Conservation (phyloP, 345 rosid genomes). For the Draba incana region DNA sequence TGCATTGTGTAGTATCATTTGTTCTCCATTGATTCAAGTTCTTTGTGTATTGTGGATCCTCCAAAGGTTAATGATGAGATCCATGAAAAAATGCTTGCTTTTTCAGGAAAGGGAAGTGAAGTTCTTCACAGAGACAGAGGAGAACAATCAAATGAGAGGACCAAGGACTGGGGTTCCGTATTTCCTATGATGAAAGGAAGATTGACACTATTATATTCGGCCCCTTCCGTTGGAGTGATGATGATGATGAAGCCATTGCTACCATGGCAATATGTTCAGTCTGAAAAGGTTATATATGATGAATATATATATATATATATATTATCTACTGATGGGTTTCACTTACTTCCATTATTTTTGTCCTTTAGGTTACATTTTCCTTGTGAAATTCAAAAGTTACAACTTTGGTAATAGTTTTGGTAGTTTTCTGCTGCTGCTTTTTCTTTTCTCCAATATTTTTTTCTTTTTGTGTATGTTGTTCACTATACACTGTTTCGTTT, state of each 20-base stretch:
- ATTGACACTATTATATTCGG: slow-evolving; percentile 1
- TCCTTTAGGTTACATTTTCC: slow-evolving; percentile 34
- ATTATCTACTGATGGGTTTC: slow-evolving; percentile 41
- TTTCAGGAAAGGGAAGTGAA: slow-evolving; percentile 96
- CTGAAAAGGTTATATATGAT: slow-evolving; percentile 36
- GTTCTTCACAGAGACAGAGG: slow-evolving; percentile 97
- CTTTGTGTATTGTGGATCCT: background rate
- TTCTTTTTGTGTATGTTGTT: slow-evolving; percentile 19
- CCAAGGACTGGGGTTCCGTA: slow-evolving; percentile 98
- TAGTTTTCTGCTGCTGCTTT: slow-evolving; percentile 7
- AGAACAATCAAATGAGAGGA: slow-evolving; percentile 99
- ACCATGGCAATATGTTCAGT: slow-evolving; percentile 40
- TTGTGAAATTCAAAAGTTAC: slow-evolving; percentile 28
- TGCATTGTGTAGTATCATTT: background rate
- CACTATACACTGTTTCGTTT: slow-evolving; percentile 3
- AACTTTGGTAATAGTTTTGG: slow-evolving; percentile 34
- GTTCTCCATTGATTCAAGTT: too few species aligned
- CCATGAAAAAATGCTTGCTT: slow-evolving; percentile 13
- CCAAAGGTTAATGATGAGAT: slow-evolving; percentile 1
- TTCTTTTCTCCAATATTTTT: background rate
- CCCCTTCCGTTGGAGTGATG: slow-evolving; percentile 21
- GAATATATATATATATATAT: slow-evolving; percentile 29
- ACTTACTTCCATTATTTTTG: slow-evolving; percentile 34
- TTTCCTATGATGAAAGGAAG: slow-evolving; percentile 59
- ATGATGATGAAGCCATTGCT: slow-evolving; percentile 41